A percentile compares a stretch with the other conserved stretches of the same genome.
phyloP scores from a whole-genome alignment of 225 moss, liverwort and hornwort genomes.

The Bryum argenteum region DNA sequence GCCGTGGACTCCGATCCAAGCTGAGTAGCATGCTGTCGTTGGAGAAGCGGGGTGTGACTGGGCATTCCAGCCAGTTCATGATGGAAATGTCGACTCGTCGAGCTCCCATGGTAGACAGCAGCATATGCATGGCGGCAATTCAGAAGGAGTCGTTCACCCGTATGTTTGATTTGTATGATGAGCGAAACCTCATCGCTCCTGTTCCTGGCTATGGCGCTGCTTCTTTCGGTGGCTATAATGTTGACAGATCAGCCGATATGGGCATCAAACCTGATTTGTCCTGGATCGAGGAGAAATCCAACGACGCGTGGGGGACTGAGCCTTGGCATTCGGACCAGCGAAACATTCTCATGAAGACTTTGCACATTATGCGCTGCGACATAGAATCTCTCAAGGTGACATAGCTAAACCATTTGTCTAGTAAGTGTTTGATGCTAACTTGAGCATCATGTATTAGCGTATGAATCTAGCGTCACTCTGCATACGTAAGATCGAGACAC shows the following conservation, averaged over 20 bases:
- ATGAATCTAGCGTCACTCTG: too few species aligned
- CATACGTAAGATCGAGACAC: too few species aligned
- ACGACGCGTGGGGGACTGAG: conserved; percentile 39
- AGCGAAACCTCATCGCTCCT: conserved; percentile 21
- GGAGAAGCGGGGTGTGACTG: conserved; percentile 38
- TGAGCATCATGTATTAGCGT: too few species aligned
- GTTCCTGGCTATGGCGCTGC: conserved; percentile 20
- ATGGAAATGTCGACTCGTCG: conserved; percentile 39
- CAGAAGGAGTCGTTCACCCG: conserved; percentile 46
- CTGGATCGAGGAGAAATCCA: conserved; percentile 35
- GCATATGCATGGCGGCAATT: conserved; percentile 26
- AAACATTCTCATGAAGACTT: conserved; percentile 45
- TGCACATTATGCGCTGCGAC: conserved; percentile 59
- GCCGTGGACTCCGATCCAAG: conserved; percentile 41
- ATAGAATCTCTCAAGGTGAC: conserved; percentile 56
- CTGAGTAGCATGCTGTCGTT: conserved; percentile 49
- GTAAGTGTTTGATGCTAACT: too few species aligned
- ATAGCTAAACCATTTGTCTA: neutral
- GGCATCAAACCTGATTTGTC: conserved; percentile 27
- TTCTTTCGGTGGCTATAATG: conserved; percentile 1
- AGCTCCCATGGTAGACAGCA: conserved; percentile 42
- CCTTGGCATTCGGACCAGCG: conserved; percentile 52
- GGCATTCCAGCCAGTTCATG: conserved; percentile 36
- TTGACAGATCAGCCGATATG: conserved; percentile 19
- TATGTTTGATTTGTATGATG: conserved; percentile 41